Evolutionary conservation across 202 grass and related monocot genomes (phyloP).

Genomic region (Miscanthus sacchariflorus): DNA sequence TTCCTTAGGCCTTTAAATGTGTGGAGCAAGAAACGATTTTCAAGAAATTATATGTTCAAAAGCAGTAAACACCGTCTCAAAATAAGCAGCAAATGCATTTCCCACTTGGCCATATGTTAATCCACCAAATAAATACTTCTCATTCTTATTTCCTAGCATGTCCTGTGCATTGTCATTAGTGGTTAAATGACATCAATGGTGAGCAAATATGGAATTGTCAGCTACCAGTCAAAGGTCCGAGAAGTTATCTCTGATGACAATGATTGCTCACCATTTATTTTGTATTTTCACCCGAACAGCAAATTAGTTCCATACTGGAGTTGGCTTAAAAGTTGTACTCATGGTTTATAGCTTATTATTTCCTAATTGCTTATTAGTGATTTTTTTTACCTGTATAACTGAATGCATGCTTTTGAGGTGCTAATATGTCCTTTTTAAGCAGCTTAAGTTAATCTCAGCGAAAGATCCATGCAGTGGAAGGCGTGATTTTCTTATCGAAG

Average conservation of each 20-base stretch:
- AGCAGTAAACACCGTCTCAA: neutral
- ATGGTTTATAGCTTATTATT: slow-evolving; percentile 34
- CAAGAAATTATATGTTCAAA: neutral
- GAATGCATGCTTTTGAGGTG: slow-evolving; percentile 21
- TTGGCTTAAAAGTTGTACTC: slow-evolving; percentile 5
- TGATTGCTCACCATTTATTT: neutral
- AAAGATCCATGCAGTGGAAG: slow-evolving; percentile 77
- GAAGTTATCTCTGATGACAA: slow-evolving; percentile 36
- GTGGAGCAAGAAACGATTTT: neutral
- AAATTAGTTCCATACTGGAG: slow-evolving; percentile 15
- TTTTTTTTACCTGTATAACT: slow-evolving; percentile 25
- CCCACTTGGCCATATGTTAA: neutral
- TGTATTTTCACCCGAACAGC: slow-evolving; percentile 3
- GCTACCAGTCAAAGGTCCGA: slow-evolving; percentile 23
- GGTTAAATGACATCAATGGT: slow-evolving; percentile 17
- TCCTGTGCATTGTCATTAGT: neutral
- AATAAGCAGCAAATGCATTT: slow-evolving; percentile 7
- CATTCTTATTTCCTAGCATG: slow-evolving; percentile 17
- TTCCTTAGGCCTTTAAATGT: slow-evolving; percentile 11
- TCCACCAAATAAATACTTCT: slow-evolving; percentile 3
- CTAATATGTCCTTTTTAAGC: slow-evolving; percentile 59
- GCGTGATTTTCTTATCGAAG: slow-evolving; percentile 94
- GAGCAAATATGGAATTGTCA: neutral
- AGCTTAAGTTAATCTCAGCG: slow-evolving; percentile 96
- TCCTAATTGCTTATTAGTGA: slow-evolving; percentile 35